These are phyloP conservation scores for Usnea hakonensis DNA, from an alignment of 495 filamentous ascomycete species.

Conservation along the genomic window DNA sequence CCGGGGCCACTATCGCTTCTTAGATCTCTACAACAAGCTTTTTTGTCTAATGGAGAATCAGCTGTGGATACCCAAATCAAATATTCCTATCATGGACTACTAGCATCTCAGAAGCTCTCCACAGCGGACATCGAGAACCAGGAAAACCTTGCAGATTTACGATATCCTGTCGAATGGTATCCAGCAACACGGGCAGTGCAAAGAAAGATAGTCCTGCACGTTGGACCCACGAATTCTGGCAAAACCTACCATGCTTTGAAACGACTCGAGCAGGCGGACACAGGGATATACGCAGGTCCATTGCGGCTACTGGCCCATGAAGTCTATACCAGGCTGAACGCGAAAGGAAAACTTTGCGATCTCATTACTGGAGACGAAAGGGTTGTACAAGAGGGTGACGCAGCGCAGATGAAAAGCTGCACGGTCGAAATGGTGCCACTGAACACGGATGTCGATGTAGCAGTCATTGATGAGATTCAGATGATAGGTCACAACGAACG, in stretches of 20 bases:
- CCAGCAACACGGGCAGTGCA: slow-evolving; percentile 69
- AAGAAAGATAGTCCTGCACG: slow-evolving; percentile 82
- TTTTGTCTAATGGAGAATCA: slow-evolving; percentile 37
- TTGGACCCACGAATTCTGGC: slow-evolving; percentile 96
- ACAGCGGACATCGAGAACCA: slow-evolving; percentile 48
- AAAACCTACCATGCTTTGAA: slow-evolving; percentile 95
- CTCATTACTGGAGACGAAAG: slow-evolving; percentile 90
- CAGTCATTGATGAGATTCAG: slow-evolving; percentile 96
- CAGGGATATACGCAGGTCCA: slow-evolving; percentile 86
- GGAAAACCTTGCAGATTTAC: slow-evolving; percentile 62
- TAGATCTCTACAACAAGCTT: slow-evolving; percentile 46
- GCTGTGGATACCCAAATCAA: slow-evolving; percentile 51
- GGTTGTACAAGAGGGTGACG: slow-evolving; percentile 36
- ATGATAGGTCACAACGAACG: slow-evolving; percentile 78
- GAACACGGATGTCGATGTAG: slow-evolving; percentile 66
- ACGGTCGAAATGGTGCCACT: slow-evolving; percentile 95
- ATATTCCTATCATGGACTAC: slow-evolving; percentile 50
- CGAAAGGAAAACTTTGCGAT: slow-evolving; percentile 63
- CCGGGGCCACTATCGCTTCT: slow-evolving; percentile 12
- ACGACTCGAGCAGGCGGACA: slow-evolving; percentile 64
- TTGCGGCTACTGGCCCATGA: slow-evolving; percentile 88
- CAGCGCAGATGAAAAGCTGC: slow-evolving; percentile 59
- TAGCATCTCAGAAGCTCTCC: slow-evolving; percentile 36
- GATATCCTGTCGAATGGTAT: slow-evolving; percentile 87
- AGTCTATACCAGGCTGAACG: slow-evolving; percentile 73